Evolutionary conservation across 768 basidiomycete genomes (phyloP), one percentile per base, ranked within the genome.

Genomic region (Multifurca ochricompacta): DNA sequence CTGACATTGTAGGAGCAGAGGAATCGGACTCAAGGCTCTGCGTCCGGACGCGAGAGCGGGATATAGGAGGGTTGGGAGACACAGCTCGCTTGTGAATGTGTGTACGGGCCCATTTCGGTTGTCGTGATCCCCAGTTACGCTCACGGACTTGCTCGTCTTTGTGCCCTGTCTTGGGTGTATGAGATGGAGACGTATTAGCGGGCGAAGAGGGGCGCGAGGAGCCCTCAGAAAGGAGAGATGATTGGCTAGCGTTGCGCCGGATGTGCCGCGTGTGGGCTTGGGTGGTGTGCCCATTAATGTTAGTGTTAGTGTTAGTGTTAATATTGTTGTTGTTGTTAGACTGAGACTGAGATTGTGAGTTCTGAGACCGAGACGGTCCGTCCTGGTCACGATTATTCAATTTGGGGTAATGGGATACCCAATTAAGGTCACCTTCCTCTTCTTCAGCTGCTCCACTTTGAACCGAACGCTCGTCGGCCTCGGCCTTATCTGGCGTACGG

Each of bases 41-140:
- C 30, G 48, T 58, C 27, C 57, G 56, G 32, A 46, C 36, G 27
- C 53, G 62, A 41, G 62, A 60, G 23, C 48, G 58, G 6, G 65
- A 54, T 3, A 50, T 42, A 4, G 62, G 59, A 5, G 44, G 41
- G 21, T 40, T 50, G 21, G 59, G 53, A 18, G 60, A 58, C 5
- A 59, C 14, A 31, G 63, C 32, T 57, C 48, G 27, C 48, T 61
- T 42, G 58, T 35, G 53, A 56, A 58, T 53, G 61, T 18, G 60
- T 34, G 4, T 57, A 25, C 63, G 62, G 10, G 54, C 45, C 52
- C 62, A 61, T 18, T 50, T 61, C 14, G 53, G 62, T 14, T 73
- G 77, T n/a, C 79, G 80, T 7, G 82, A 76, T 65, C 83, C 81
- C 84, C 83, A 85, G 61, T 85, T 85, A 44, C 80, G 73, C 66